Base-by-base conservation (phyloP, 768 basidiomycete species). In the Daedaleopsis sinensis region DNA sequence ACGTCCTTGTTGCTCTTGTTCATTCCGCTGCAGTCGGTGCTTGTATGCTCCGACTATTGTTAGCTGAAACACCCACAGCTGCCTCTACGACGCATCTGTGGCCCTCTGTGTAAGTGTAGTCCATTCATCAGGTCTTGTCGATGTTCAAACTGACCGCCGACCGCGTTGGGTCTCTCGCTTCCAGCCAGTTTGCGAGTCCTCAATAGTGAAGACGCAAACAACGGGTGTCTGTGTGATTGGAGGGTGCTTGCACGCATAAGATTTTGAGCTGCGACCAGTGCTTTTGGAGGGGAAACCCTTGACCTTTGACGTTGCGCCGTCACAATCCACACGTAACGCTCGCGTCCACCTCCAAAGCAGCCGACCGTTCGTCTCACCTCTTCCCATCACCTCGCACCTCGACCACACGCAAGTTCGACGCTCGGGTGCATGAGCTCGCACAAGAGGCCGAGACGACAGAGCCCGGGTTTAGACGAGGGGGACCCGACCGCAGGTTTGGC, bases 281-380 rank as follows among this genome's bases (percentile, higher is more conserved):
- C 44, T 52, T 54, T 36, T 35, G 56, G 44, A 57, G 61, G 68
- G 65, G 53, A 56, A 65, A 55, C 59, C 65, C 64, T 70, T 67
- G 68, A 70, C 65, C 67, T 63, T 69, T 66, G 58, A 59, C 63
- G 64, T 61, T 67, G 63, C 67, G 35, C 63, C 55, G 62, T 59
- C 59, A 65, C 63, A 62, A 59, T 59, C 66, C 61, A 67, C 64
- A 68, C 68, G 69, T 70, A 70, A 70, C 69, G 61, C 68, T 65
- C 66, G 69, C 69, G 67, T 70, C 53, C 66, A 43, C 61, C 37
- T 47, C 37, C 32, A 32, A 52, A 16, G 8, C 32, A 36, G 51
- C 51, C 62, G 57, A 58, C 61, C 27, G 38, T 52, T 50, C 57
- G 36, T 54, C 48, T 68, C 61, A 54, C 63, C 65, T 67, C 65